Evolutionary conservation across 2,329 filamentous ascomycete species (phyloP).

Genomic region (Trichoderma lentiforme): DNA sequence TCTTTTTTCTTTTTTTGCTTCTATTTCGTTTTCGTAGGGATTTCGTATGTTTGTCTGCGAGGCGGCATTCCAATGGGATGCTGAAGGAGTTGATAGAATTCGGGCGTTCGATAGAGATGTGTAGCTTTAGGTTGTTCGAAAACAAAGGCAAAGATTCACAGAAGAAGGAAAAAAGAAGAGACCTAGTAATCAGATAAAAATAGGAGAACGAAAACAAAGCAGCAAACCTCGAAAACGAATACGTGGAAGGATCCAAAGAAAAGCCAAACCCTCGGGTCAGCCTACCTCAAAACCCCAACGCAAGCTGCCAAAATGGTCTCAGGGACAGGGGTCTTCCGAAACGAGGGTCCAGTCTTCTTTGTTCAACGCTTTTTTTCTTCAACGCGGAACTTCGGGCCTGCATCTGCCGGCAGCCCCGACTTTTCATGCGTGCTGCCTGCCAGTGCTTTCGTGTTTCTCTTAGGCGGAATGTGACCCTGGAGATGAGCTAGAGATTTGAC

Average conservation of each 20-base stretch:
- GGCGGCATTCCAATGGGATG: neutral
- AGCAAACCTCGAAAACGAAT: neutral
- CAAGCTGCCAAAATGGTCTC: neutral
- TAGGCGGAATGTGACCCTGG: conserved; percentile 6
- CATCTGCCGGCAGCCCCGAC: conserved; percentile 10
- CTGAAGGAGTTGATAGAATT: neutral
- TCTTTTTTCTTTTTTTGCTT: neutral
- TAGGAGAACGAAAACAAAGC: neutral
- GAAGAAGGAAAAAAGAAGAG: conserved; percentile 5
- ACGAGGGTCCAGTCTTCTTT: neutral
- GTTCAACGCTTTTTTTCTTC: neutral
- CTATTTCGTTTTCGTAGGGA: neutral
- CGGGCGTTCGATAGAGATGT: neutral
- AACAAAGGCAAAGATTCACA: neutral
- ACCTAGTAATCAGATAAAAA: neutral
- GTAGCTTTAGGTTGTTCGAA: neutral
- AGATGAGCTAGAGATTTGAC: neutral
- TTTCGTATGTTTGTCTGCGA: neutral
- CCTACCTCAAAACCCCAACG: neutral
- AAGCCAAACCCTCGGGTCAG: neutral
- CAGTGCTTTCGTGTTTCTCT: neutral
- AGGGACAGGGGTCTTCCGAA: conserved; percentile 2
- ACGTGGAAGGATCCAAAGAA: conserved; percentile 6
- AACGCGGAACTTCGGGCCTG: neutral
- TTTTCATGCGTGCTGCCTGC: neutral